Conservation (phyloP, 1,139 yeast species). For the Candida pseudoviswanathii region DNA sequence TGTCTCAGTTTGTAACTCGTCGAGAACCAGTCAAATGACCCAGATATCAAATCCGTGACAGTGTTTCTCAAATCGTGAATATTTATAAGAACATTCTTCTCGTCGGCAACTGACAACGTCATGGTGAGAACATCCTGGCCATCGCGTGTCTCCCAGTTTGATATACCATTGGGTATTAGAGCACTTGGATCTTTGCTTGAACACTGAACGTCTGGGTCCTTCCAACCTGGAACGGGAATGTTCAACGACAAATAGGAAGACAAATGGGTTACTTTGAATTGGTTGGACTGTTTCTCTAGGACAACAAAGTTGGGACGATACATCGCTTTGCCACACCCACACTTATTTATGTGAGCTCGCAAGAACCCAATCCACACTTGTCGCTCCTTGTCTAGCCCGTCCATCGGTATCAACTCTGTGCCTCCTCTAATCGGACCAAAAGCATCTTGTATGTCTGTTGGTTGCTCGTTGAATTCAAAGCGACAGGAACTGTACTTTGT, state of each 20-base stretch:
- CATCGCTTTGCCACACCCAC: conserved; percentile 41
- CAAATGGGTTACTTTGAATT: conserved; percentile 31
- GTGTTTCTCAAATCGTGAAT: conserved; percentile 9
- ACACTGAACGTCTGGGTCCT: conserved; percentile 29
- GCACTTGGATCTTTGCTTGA: conserved; percentile 28
- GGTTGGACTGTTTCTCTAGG: conserved; percentile 21
- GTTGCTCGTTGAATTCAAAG: conserved; percentile 15
- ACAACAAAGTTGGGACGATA: conserved; percentile 40
- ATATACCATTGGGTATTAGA: conserved; percentile 42
- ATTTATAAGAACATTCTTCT: conserved; percentile 34
- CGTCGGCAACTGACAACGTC: conserved; percentile 38
- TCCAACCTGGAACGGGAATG: conserved; percentile 36
- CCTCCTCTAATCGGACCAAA: conserved; percentile 44
- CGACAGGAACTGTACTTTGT: conserved; percentile 14
- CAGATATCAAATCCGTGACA: conserved; percentile 4
- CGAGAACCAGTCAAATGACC: background rate
- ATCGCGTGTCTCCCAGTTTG: conserved; percentile 26
- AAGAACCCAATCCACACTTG: conserved; percentile 42
- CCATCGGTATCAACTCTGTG: conserved; percentile 31
- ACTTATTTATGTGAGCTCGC: conserved; percentile 34
- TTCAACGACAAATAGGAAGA: conserved; percentile 41
- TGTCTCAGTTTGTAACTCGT: conserved; percentile 6
- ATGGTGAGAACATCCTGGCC: conserved; percentile 32
- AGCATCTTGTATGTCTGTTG: conserved; percentile 13
- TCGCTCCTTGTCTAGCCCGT: background rate